Percentiles rank a stretch among this genome's conserved stretches.
Evolutionary conservation across 345 rosid genomes (phyloP).

Genomic region (Cochlearia excelsa): DNA sequence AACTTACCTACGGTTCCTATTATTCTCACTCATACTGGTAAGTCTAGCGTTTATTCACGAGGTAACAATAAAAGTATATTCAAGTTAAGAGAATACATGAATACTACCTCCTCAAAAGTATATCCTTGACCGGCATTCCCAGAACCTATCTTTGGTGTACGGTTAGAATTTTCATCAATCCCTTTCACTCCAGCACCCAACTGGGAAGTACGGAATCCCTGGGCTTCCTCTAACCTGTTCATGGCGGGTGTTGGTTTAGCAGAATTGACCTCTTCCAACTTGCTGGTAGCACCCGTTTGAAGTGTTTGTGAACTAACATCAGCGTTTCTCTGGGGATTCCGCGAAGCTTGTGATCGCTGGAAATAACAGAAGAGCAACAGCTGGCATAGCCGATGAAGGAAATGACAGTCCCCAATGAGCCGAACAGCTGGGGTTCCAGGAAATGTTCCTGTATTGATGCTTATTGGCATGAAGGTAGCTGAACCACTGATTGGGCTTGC

Average conservation of each 20-base stretch:
- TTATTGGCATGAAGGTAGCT: slow-evolving; percentile 86
- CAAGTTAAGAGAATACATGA: slow-evolving; percentile 8
- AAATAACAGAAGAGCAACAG: slow-evolving; percentile 89
- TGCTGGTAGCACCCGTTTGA: slow-evolving; percentile 68
- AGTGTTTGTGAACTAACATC: slow-evolving; percentile 72
- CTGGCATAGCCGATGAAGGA: slow-evolving; percentile 96
- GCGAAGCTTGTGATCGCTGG: slow-evolving; percentile 69
- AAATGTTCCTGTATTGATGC: slow-evolving; percentile 98
- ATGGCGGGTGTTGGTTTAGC: slow-evolving; percentile 56
- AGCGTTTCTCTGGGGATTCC: slow-evolving; percentile 59
- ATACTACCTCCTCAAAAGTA: slow-evolving; percentile 88
- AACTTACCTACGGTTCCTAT: slow-evolving; percentile 12
- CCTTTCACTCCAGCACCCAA: slow-evolving; percentile 67
- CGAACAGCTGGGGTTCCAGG: slow-evolving; percentile 99
- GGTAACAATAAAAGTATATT: slow-evolving; percentile 17
- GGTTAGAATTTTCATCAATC: slow-evolving; percentile 73
- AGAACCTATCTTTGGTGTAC: slow-evolving; percentile 71
- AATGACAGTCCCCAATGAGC: slow-evolving; percentile 99
- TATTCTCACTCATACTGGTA: slow-evolving; percentile 21
- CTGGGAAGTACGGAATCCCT: slow-evolving; percentile 64
- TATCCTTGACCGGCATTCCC: slow-evolving; percentile 99
- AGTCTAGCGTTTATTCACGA: slow-evolving; percentile 8
- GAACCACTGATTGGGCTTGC: slow-evolving; percentile 80
- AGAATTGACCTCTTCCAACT: slow-evolving; percentile 75
- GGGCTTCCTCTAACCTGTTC: slow-evolving; percentile 69